These are phyloP conservation scores for Camelina laxa DNA, from an alignment of 345 rosid genomes.

Conservation along the genomic window DNA sequence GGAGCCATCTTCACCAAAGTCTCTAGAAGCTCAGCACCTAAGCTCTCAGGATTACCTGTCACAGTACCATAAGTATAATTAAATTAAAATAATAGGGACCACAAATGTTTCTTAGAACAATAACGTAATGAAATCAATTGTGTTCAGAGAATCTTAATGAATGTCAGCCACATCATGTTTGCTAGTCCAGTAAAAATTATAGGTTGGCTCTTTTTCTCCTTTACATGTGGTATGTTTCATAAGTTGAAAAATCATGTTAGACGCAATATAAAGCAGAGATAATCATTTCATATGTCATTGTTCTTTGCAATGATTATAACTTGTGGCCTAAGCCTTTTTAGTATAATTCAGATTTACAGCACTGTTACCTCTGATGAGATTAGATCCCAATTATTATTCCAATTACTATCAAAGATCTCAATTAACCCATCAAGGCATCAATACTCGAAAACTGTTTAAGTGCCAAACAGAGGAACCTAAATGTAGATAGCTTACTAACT, in stretches of 20 bases:
- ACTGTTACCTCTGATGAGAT: constrained; percentile 11
- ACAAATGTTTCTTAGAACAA: not conserved
- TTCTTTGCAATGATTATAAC: constrained; percentile 37
- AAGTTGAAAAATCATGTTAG: constrained; percentile 28
- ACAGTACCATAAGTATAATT: constrained; percentile 13
- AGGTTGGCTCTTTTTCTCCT: constrained; percentile 1
- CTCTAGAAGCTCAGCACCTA: constrained; percentile 92
- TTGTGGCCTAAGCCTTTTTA: constrained; percentile 35
- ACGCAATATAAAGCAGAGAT: constrained; percentile 39
- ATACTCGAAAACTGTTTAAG: not conserved
- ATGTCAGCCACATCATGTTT: constrained; percentile 12
- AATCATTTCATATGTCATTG: constrained; percentile 23
- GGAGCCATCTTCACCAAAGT: constrained; percentile 98
- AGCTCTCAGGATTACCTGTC: constrained; percentile 86
- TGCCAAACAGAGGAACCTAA: constrained; percentile 32
- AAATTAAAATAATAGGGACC: not conserved
- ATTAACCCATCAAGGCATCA: constrained; percentile 12
- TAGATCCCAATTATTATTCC: constrained; percentile 17
- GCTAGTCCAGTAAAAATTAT: not conserved
- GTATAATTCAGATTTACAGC: constrained; percentile 12
- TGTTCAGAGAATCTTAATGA: constrained; percentile 17
- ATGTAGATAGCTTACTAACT: constrained; percentile 1
- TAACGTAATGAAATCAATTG: constrained; percentile 1
- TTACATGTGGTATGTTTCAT: constrained; percentile 8
- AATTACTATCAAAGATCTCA: constrained; percentile 14